These are phyloP conservation scores for Carex scoparia DNA, from an alignment of 176 grass and related monocot genomes.

Conservation along the genomic window DNA sequence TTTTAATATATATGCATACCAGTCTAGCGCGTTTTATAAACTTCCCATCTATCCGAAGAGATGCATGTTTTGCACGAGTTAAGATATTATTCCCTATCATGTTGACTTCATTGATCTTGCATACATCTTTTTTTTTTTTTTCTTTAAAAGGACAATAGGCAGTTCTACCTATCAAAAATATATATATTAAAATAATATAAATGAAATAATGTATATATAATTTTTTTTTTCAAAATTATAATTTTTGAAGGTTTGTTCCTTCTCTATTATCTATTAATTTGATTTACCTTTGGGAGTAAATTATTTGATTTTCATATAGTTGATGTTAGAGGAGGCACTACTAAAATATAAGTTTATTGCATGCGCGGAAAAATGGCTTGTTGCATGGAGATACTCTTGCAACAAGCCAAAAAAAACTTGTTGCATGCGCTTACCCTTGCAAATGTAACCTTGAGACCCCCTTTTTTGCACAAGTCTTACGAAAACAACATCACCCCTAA, in stretches of 20 bases:
- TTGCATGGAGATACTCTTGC: too few species aligned
- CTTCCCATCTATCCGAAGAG: background rate
- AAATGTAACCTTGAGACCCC: too few species aligned
- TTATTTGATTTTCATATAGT: background rate
- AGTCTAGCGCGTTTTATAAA: background rate
- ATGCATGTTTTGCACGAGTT: background rate
- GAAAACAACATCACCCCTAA: too few species aligned
- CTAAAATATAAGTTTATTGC: too few species aligned
- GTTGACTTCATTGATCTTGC: background rate
- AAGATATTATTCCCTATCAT: too few species aligned
- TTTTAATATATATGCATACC: background rate
- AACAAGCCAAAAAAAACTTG: too few species aligned
- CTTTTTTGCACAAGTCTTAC: too few species aligned
- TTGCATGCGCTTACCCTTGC: too few species aligned
- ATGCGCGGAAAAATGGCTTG: too few species aligned
- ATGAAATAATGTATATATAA: background rate
- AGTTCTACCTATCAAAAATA: background rate
- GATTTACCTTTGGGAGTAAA: background rate
- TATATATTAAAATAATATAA: background rate
- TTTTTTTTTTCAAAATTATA: background rate
- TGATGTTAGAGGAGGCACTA: too few species aligned
- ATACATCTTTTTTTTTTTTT: background rate
- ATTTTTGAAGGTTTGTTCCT: background rate
- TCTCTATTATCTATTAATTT: too few species aligned
- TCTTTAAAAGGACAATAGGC: background rate